Conservation (phyloP, 495 filamentous ascomycete species). For the Copromyces sp. region DNA sequence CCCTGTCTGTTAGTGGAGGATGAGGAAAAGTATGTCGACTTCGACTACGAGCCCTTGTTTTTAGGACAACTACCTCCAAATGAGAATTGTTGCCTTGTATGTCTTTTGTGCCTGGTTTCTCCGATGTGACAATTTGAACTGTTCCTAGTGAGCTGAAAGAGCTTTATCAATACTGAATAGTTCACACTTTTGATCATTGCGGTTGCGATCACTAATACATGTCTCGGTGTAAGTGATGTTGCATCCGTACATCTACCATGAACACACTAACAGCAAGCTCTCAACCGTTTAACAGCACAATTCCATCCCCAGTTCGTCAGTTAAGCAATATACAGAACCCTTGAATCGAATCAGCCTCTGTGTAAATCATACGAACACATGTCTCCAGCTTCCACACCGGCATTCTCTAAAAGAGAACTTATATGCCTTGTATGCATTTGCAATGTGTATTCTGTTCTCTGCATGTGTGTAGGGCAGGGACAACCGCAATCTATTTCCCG, state of each 20-base stretch:
- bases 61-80: not conserved
- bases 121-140: not conserved
- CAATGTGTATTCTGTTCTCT: not conserved
- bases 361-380: too few species aligned
- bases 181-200: too few species aligned
- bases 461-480: not conserved
- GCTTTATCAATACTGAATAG: too few species aligned
- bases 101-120: not conserved
- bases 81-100: not conserved
- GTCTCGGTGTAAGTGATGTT: not conserved
- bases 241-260: not conserved
- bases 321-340: too few species aligned
- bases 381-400: too few species aligned
- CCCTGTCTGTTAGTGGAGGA: not conserved
- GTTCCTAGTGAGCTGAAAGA: not conserved
- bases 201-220: not conserved
- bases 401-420: too few species aligned
- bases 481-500: too few species aligned
- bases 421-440: not conserved
- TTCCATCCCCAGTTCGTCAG: not conserved
- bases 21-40: not conserved
- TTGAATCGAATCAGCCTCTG: too few species aligned
- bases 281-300: not conserved
- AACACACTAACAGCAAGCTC: not conserved
- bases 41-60: not conserved